A percentile compares a stretch with the other conserved stretches of the same genome.
phyloP scores from a whole-genome alignment of 257 asterid species.

The Hygrophila difformis region DNA sequence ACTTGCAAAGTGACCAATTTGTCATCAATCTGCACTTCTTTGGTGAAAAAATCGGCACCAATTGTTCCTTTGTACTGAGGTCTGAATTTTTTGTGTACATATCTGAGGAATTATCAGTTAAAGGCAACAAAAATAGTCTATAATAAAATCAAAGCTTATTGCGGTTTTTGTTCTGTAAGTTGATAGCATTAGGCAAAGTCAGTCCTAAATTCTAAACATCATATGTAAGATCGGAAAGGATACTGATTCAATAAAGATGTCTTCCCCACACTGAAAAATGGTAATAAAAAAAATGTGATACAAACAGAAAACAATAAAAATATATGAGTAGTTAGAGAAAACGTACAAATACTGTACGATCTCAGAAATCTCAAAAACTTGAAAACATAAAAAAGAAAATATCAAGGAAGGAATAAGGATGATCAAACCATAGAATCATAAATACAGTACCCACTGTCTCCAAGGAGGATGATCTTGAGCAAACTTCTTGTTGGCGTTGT shows the following conservation, averaged over 20 bases:
- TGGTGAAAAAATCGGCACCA: conserved; percentile 87
- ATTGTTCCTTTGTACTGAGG: conserved; percentile 64
- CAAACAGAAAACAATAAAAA: too few relatives aligned
- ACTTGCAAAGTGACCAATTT: conserved; percentile 72
- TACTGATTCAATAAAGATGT: conserved; percentile 81
- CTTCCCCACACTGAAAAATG: conserved; percentile 73
- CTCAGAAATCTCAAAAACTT: neutral
- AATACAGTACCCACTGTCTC: conserved; percentile 97
- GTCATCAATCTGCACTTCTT: conserved; percentile 55
- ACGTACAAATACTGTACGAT: too few relatives aligned
- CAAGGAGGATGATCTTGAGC: conserved; percentile 81
- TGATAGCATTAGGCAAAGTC: too few relatives aligned
- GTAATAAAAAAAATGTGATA: neutral
- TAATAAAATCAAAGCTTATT: neutral
- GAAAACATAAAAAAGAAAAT: neutral
- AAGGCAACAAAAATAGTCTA: conserved; percentile 3
- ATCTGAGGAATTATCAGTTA: conserved; percentile 37
- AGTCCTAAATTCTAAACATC: neutral
- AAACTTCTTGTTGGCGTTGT: conserved; percentile 40
- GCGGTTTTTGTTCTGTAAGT: too few relatives aligned
- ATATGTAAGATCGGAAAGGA: conserved; percentile 27
- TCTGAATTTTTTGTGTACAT: conserved; percentile 45
- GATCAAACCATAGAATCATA: conserved; percentile 16
- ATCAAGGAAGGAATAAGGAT: neutral
- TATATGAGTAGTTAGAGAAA: too few relatives aligned